A percentile compares a stretch with the other conserved stretches of the same genome.
phyloP scores from a whole-genome alignment of 202 grass and related monocot species.

The Panicum virgatum region DNA sequence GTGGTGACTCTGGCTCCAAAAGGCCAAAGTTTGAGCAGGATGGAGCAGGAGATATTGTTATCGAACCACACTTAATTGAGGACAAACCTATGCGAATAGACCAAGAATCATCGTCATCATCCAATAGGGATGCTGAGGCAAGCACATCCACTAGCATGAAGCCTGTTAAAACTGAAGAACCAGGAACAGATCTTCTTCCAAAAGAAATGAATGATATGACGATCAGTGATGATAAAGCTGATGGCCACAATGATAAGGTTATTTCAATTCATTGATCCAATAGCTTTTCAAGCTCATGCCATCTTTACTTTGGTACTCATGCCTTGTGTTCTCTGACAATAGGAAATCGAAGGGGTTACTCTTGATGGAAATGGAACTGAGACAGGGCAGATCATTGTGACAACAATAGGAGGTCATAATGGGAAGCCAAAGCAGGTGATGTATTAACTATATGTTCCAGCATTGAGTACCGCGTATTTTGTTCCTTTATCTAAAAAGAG shows the following conservation, averaged over 20 bases:
- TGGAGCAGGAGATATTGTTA: slow-evolving; percentile 57
- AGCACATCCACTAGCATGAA: slow-evolving; percentile 67
- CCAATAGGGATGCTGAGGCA: slow-evolving; percentile 64
- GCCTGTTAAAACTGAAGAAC: slow-evolving; percentile 58
- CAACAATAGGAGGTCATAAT: slow-evolving; percentile 85
- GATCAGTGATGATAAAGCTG: slow-evolving; percentile 81
- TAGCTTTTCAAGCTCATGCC: not conserved
- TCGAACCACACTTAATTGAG: slow-evolving; percentile 54
- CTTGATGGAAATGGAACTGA: slow-evolving; percentile 78
- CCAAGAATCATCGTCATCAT: slow-evolving; percentile 40
- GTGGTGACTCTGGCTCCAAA: slow-evolving; percentile 76
- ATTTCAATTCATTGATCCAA: slow-evolving; percentile 8
- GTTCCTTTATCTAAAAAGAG: not conserved
- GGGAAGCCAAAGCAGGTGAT: slow-evolving; percentile 94
- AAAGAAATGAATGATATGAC: slow-evolving; percentile 93
- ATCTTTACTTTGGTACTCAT: slow-evolving; percentile 39
- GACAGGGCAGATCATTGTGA: slow-evolving; percentile 85
- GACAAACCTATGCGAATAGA: slow-evolving; percentile 51
- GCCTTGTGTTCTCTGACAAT: slow-evolving; percentile 33
- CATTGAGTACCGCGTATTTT: not conserved
- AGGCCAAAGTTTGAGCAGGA: slow-evolving; percentile 90
- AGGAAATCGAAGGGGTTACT: slow-evolving; percentile 62
- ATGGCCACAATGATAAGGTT: slow-evolving; percentile 77
- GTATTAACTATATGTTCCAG: not conserved
- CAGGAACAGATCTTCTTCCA: slow-evolving; percentile 72